A percentile compares a stretch with the other conserved stretches of the same genome.
Evolutionary conservation across 495 filamentous ascomycete species (phyloP).

Genomic region (Terfezia boudieri): DNA sequence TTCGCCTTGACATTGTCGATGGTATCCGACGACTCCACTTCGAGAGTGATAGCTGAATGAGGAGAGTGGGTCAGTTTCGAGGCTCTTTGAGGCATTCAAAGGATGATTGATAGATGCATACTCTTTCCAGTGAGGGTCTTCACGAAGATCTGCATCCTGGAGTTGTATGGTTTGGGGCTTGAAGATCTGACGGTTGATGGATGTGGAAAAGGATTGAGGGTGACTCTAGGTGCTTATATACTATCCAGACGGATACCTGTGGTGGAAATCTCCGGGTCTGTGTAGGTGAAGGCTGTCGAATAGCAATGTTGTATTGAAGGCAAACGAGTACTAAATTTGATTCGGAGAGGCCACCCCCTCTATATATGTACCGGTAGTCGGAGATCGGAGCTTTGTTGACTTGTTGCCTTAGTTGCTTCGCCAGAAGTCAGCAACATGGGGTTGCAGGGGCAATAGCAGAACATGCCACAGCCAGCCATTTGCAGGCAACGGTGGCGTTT

Average conservation of each 20-base stretch:
- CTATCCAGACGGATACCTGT: no score
- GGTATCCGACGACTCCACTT: constrained; percentile 95
- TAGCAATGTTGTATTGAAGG: no score
- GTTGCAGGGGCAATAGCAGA: neutral
- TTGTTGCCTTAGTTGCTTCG: neutral
- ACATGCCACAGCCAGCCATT: neutral
- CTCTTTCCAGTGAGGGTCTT: constrained; percentile 41
- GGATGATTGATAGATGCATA: constrained; percentile 1
- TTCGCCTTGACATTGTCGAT: constrained; percentile 97
- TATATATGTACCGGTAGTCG: neutral
- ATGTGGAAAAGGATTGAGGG: no score
- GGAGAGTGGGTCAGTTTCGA: no score
- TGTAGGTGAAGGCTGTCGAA: no score
- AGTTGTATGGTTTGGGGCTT: no score
- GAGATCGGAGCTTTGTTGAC: neutral
- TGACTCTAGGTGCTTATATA: no score
- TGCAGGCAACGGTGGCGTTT: neutral
- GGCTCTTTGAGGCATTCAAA: no score
- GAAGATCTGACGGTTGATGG: no score
- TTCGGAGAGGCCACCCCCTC: no score
- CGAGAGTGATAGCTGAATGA: constrained; percentile 62
- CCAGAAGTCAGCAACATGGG: neutral
- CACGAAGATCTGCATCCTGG: constrained; percentile 88
- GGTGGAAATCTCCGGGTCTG: no score
- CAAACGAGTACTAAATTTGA: no score